These are phyloP conservation scores for Phylloporus sp. DNA, from an alignment of 768 basidiomycete species.

Conservation along the genomic window DNA sequence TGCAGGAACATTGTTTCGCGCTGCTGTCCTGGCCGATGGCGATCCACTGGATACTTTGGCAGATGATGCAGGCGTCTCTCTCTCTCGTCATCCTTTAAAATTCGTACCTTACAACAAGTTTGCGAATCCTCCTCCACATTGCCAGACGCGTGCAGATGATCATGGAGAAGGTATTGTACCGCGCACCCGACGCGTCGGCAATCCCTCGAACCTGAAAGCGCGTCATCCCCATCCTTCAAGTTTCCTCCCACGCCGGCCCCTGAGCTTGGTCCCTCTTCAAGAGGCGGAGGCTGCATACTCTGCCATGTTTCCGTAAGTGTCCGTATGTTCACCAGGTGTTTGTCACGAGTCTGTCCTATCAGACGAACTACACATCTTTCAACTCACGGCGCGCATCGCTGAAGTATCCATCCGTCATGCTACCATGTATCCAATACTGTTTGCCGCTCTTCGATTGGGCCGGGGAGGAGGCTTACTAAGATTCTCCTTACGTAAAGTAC, in stretches of 20 bases:
- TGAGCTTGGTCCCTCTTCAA: conserved; percentile 22
- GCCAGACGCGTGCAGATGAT: background rate
- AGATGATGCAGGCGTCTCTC: conserved; percentile 8
- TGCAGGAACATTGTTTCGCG: conserved; percentile 20
- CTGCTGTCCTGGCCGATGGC: conserved; percentile 24
- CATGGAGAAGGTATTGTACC: background rate
- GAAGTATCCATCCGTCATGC: background rate
- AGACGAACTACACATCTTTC: background rate
- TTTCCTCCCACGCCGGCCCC: conserved; percentile 11
- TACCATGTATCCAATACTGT: background rate
- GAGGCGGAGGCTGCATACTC: conserved; percentile 29
- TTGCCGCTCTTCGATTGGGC: no score
- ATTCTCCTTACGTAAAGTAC: background rate
- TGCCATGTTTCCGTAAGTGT: conserved; percentile 24
- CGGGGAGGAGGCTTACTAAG: background rate
- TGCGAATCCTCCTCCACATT: background rate
- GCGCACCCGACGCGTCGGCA: background rate
- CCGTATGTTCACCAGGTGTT: background rate
- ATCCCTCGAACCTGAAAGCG: background rate
- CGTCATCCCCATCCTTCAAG: background rate
- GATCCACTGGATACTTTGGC: conserved; percentile 20
- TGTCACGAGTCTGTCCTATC: background rate
- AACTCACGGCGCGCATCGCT: background rate
- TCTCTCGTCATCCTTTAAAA: conserved; percentile 22
- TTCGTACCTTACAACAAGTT: conserved; percentile 29